Evolutionary conservation across 169 alveolate species (phyloP).

Genomic region (Sarcocystis neurona): DNA sequence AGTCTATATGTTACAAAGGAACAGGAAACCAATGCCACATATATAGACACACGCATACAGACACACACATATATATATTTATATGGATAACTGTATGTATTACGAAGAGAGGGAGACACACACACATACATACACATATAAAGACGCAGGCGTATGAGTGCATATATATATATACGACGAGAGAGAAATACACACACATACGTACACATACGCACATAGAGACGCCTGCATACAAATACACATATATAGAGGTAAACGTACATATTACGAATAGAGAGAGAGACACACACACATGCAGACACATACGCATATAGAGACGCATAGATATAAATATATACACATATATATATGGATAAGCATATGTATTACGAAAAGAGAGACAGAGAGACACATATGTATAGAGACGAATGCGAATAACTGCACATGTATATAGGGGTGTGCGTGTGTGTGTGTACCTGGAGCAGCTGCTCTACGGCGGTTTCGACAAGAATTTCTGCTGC

Average conservation of each 20-base stretch:
- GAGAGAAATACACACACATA: neutral
- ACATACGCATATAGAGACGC: neutral
- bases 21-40: neutral
- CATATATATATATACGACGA: neutral
- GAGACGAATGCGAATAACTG: too few relatives aligned
- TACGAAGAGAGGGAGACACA: neutral
- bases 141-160: neutral
- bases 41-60: neutral
- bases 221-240: neutral
- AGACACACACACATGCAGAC: too few relatives aligned
- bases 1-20: neutral
- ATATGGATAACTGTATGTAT: neutral
- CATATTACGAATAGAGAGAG: neutral
- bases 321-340: neutral
- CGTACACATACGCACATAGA: neutral
- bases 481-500: slow-evolving; percentile 49
- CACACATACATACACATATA: neutral
- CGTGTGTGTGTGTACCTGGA: slow-evolving; percentile 38
- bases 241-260: neutral
- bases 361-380: neutral
- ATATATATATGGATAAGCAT: neutral
- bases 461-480: slow-evolving; percentile 15
- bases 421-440: neutral
- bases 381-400: too few relatives aligned
- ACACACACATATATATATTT: neutral